phyloP scores from a whole-genome alignment of 2,329 filamentous ascomycete genomes.

The Colletotrichum viniferum region DNA sequence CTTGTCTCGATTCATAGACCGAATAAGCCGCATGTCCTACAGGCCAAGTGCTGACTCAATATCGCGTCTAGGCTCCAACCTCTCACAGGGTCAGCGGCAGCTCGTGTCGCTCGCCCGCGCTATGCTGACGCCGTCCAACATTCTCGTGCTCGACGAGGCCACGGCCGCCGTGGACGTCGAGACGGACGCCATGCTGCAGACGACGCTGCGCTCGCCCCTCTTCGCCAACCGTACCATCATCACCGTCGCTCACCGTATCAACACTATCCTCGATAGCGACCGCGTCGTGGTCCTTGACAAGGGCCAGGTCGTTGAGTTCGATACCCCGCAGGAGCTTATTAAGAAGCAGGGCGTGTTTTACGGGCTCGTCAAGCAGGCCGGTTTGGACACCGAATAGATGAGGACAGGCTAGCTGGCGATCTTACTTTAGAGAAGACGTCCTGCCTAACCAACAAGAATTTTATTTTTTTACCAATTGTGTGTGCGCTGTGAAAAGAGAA shows the following conservation, averaged over 20 bases:
- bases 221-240: conserved; percentile 96
- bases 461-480: neutral
- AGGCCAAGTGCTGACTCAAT: conserved; percentile 25
- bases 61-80: conserved; percentile 74
- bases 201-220: conserved; percentile 64
- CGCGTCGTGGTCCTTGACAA: conserved; percentile 92
- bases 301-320: conserved; percentile 91
- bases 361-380: conserved; percentile 89
- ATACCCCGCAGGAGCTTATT: conserved; percentile 80
- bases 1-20: neutral
- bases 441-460: neutral
- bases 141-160: conserved; percentile 95
- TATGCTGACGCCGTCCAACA: conserved; percentile 93
- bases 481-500: neutral
- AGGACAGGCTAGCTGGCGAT: neutral
- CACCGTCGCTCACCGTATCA: conserved; percentile 97
- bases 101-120: conserved; percentile 92
- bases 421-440: neutral
- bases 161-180: conserved; percentile 78
- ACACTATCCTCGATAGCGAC: conserved; percentile 90
- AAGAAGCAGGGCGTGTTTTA: conserved; percentile 82
- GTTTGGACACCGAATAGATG: conserved; percentile 58
- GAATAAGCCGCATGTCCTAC: conserved; percentile 11
- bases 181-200: conserved; percentile 70
- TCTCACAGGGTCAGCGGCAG: conserved; percentile 94